Percentiles rank a stretch among this genome's conserved stretches.
phyloP scores from a whole-genome alignment of 2,329 filamentous ascomycete species.

The Exophiala sp. region DNA sequence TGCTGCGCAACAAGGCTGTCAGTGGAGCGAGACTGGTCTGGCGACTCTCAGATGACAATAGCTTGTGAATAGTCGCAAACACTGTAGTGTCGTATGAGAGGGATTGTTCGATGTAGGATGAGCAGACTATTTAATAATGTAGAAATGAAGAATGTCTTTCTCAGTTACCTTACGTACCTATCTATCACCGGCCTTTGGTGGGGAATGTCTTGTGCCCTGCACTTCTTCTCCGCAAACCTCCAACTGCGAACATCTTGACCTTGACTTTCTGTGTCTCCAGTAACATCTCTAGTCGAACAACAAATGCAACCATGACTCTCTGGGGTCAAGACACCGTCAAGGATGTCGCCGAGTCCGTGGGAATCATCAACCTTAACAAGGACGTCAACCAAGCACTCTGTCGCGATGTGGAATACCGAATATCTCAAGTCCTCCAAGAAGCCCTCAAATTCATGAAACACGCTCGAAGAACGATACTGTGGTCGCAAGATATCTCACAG shows the following conservation, averaged over 20 bases:
- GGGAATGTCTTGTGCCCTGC: not conserved
- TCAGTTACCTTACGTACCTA: not conserved
- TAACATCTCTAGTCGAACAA: not conserved
- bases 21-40: constrained; percentile 36
- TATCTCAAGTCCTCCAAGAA: constrained; percentile 90
- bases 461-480: constrained; percentile 77
- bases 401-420: constrained; percentile 91
- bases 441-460: constrained; percentile 95
- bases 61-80: not conserved
- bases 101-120: not conserved
- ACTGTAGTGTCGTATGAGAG: not conserved
- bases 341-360: constrained; percentile 94
- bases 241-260: not conserved
- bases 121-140: no score
- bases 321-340: constrained; percentile 97
- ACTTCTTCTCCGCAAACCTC: not conserved
- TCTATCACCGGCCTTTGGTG: not conserved
- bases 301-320: constrained; percentile 46
- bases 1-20: constrained; percentile 42
- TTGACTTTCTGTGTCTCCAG: not conserved
- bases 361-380: constrained; percentile 74
- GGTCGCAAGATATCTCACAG: constrained; percentile 83
- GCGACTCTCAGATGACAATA: constrained; percentile 16
- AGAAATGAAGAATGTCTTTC: not conserved
- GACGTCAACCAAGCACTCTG: constrained; percentile 84